Evolutionary conservation across 805 yeast genomes (phyloP).

Genomic region (Metschnikowia lochheadii): DNA sequence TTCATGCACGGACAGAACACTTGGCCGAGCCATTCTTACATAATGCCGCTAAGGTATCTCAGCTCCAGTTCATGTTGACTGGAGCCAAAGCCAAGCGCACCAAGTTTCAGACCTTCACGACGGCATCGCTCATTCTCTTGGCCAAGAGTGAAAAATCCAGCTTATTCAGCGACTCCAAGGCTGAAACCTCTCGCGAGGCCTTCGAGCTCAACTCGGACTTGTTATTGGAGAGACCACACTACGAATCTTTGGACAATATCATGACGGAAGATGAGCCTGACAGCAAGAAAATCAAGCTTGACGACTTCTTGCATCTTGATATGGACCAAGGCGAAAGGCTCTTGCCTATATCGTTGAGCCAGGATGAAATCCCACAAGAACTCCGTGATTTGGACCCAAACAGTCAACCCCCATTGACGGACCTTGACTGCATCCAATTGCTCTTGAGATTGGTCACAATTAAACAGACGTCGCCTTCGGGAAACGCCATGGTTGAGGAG

Average conservation of each 20-base stretch:
- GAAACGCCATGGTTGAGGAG: constrained; percentile 69
- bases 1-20: constrained; percentile 63
- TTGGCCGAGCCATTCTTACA: constrained; percentile 51
- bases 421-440: constrained; percentile 70
- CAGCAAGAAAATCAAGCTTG: constrained; percentile 38
- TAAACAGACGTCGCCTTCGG: constrained; percentile 66
- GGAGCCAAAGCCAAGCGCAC: constrained; percentile 90
- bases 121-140: constrained; percentile 69
- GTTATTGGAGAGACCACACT: constrained; percentile 69
- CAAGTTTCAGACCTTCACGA: constrained; percentile 68
- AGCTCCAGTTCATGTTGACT: constrained; percentile 62
- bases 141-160: constrained; percentile 49
- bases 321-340: constrained; percentile 32
- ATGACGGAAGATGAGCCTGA: constrained; percentile 28
- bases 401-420: constrained; percentile 67
- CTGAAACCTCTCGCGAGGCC: constrained; percentile 44
- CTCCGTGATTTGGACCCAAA: constrained; percentile 69
- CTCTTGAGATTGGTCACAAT: constrained; percentile 62
- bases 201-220: constrained; percentile 70
- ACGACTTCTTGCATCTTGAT: constrained; percentile 22
- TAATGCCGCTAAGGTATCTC: constrained; percentile 55
- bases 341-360: constrained; percentile 59
- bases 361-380: constrained; percentile 57
- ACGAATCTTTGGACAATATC: constrained; percentile 53
- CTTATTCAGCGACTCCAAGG: constrained; percentile 19